Percentiles rank a stretch among this genome's conserved stretches.
phyloP scores from a whole-genome alignment of 2,329 filamentous ascomycete species.

The Penicillium hordei region DNA sequence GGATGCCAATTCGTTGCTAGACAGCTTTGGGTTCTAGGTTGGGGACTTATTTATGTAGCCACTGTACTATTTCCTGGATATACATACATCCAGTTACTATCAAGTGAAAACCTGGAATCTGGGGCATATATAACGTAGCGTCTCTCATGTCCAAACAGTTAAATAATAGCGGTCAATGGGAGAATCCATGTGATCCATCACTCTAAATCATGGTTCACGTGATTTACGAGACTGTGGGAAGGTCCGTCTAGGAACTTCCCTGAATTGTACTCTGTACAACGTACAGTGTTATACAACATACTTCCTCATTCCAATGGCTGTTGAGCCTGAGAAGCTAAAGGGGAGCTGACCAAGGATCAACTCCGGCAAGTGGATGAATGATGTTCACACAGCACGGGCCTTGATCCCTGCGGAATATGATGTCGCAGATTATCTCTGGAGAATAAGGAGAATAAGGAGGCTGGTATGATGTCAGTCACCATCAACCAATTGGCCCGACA shows the following conservation, averaged over 20 bases:
- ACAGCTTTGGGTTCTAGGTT: slow-evolving; percentile 83
- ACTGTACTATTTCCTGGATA: slow-evolving; percentile 7
- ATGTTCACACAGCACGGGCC: neutral
- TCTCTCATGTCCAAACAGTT: neutral
- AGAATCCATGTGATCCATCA: neutral
- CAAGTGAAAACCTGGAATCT: neutral
- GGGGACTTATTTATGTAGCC: slow-evolving; percentile 4
- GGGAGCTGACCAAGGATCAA: neutral
- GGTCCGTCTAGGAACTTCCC: too few relatives aligned
- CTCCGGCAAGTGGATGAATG: neutral
- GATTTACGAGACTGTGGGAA: neutral
- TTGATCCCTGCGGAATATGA: neutral
- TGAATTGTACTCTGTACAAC: neutral
- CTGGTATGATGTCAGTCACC: neutral
- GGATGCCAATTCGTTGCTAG: slow-evolving; percentile 81
- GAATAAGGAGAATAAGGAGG: neutral
- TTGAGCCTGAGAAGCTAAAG: neutral
- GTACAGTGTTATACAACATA: neutral
- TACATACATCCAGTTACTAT: neutral
- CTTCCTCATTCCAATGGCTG: neutral
- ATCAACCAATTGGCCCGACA: neutral
- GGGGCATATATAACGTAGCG: neutral
- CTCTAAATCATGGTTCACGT: neutral
- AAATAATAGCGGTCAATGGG: neutral
- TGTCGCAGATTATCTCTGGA: neutral